Conservation (phyloP, 371 early-diverging fungal species). For the Encephalitozoon cuniculi region DNA sequence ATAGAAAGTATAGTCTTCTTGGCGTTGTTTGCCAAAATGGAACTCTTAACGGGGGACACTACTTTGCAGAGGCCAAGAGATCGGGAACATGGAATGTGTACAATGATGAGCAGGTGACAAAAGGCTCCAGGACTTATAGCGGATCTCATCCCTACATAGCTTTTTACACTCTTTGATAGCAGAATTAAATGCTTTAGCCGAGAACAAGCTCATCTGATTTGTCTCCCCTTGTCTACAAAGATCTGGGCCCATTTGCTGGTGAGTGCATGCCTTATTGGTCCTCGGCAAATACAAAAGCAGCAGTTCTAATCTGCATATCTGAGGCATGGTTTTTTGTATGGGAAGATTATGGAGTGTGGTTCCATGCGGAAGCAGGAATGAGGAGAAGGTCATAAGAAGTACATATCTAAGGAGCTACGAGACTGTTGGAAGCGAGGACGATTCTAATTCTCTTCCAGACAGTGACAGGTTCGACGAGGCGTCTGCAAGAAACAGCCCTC, state of each 20-base stretch:
- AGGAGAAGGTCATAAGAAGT: neutral
- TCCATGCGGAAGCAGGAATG: neutral
- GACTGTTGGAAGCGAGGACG: neutral
- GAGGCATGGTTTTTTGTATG: conserved; percentile 1
- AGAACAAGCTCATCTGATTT: neutral
- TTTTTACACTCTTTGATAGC: conserved; percentile 24
- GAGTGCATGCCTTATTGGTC: neutral
- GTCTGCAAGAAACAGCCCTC: neutral
- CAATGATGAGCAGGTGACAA: conserved; percentile 45
- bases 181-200: neutral
- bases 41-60: conserved; percentile 44
- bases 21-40: conserved; percentile 53
- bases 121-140: neutral
- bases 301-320: neutral
- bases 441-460: neutral
- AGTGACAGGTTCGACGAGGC: neutral
- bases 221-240: neutral
- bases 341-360: neutral
- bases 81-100: conserved; percentile 29
- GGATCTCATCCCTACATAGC: conserved; percentile 38
- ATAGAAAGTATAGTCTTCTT: conserved; percentile 27
- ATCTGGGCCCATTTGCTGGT: neutral
- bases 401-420: neutral
- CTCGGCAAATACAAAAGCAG: neutral
- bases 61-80: conserved; percentile 43